phyloP scores from a whole-genome alignment of 257 asterid genomes.

The Solanum chilense region DNA sequence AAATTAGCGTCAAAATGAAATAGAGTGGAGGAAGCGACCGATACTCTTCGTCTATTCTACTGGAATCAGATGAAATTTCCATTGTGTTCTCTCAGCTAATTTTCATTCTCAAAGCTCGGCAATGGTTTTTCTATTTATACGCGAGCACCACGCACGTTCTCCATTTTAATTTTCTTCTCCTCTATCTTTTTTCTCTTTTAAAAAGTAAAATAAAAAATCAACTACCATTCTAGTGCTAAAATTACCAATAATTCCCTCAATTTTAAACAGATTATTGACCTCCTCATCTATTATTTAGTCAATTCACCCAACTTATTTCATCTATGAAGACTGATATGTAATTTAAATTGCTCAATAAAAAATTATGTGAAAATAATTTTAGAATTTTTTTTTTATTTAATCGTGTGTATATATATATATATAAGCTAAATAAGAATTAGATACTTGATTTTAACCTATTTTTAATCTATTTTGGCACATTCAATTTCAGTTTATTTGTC shows the following conservation, averaged over 20 bases:
- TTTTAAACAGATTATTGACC: neutral
- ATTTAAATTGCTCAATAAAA: neutral
- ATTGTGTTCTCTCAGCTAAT: neutral
- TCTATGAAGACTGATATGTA: neutral
- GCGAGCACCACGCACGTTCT: neutral
- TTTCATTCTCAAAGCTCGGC: neutral
- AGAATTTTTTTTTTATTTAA: too few species aligned
- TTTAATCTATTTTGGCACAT: too few species aligned
- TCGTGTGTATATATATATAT: too few species aligned
- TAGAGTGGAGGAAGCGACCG: conserved; percentile 49
- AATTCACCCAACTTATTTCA: neutral
- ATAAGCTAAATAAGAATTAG: too few species aligned
- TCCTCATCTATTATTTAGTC: neutral
- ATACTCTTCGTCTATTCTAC: conserved; percentile 34
- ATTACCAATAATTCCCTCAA: neutral
- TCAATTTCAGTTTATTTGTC: too few species aligned
- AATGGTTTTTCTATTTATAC: neutral
- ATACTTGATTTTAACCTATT: too few species aligned
- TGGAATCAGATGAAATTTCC: neutral
- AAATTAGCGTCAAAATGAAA: conserved; percentile 41
- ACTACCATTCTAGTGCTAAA: neutral
- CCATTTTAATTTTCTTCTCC: neutral
- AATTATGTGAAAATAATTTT: neutral
- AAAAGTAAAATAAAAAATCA: neutral
- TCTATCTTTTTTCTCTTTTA: neutral